These are phyloP conservation scores for Aspergillus texensis DNA, from an alignment of 2,329 filamentous ascomycete genomes.

Conservation along the genomic window DNA sequence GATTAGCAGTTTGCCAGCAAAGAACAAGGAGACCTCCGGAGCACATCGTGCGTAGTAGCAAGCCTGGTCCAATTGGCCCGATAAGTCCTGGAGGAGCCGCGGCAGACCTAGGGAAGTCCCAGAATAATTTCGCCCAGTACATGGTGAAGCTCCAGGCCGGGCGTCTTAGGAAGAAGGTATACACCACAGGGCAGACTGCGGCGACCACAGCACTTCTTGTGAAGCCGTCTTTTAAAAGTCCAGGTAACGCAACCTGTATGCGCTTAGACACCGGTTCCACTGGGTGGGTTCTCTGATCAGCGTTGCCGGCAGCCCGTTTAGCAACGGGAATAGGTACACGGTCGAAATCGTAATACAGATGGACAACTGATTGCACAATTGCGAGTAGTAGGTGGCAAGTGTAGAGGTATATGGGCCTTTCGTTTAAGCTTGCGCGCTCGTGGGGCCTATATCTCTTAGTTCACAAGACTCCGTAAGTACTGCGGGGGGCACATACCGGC, in stretches of 20 bases:
- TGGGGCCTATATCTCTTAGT: conserved; percentile 42
- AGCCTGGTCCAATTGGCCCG: conserved; percentile 60
- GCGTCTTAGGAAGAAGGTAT: conserved; percentile 64
- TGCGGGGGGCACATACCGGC: conserved; percentile 54
- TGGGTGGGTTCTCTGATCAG: conserved; percentile 41
- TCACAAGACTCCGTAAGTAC: conserved; percentile 1
- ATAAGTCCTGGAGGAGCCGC: conserved; percentile 58
- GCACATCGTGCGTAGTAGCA: conserved; percentile 59
- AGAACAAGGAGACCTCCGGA: conserved; percentile 69
- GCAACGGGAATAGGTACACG: conserved; percentile 58
- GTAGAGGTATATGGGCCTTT: conserved; percentile 80
- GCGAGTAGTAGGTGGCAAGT: conserved; percentile 71
- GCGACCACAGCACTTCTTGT: conserved; percentile 43
- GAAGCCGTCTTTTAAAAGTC: conserved; percentile 36
- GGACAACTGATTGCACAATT: conserved; percentile 67
- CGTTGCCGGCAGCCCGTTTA: conserved; percentile 34
- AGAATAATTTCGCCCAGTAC: conserved; percentile 70
- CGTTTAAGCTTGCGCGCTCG: conserved; percentile 78
- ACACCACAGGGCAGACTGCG: conserved; percentile 58
- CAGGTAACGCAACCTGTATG: conserved; percentile 39
- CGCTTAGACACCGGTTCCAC: conserved; percentile 40
- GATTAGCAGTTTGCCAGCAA: conserved; percentile 77
- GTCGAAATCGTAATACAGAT: conserved; percentile 76
- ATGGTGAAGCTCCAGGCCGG: conserved; percentile 71
- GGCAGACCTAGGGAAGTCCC: conserved; percentile 73